Evolutionary conservation across 768 basidiomycete species (phyloP).

Genomic region (Gloeopeniophorella convolvens): DNA sequence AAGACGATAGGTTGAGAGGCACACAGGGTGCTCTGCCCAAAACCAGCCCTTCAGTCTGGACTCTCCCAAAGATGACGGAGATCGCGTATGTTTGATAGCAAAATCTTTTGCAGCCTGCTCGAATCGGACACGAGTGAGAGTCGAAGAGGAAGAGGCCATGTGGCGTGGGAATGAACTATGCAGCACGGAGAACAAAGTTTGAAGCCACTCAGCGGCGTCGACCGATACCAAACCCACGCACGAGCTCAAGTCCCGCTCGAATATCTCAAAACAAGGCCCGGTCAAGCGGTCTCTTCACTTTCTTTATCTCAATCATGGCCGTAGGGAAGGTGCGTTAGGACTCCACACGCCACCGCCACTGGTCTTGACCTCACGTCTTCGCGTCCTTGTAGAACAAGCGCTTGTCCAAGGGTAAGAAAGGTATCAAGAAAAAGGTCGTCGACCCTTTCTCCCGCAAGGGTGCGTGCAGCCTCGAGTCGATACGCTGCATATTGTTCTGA

Average conservation of each 20-base stretch:
- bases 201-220: constrained; percentile 42
- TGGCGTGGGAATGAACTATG: constrained; percentile 29
- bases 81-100: constrained; percentile 28
- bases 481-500: neutral
- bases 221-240: constrained; percentile 12
- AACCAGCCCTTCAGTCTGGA: constrained; percentile 38
- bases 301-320: constrained; percentile 57
- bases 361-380: neutral
- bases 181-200: constrained; percentile 52
- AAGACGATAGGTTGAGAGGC: constrained; percentile 23
- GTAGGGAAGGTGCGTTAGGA: constrained; percentile 72
- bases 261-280: constrained; percentile 40
- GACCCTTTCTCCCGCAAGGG: constrained; percentile 99
- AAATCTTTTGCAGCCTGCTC: constrained; percentile 51
- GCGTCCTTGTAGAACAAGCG: constrained; percentile 75
- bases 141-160: constrained; percentile 29
- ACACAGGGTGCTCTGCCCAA: constrained; percentile 56
- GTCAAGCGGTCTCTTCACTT: constrained; percentile 40
- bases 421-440: constrained; percentile 99
- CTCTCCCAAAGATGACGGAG: neutral
- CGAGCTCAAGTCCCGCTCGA: constrained; percentile 15
- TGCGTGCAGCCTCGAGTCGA: constrained; percentile 29
- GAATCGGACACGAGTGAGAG: constrained; percentile 56
- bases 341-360: neutral
- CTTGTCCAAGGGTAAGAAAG: constrained; percentile 96